phyloP scores from a whole-genome alignment of 2,329 filamentous ascomycete species.

The Aspergillus cejpii region DNA sequence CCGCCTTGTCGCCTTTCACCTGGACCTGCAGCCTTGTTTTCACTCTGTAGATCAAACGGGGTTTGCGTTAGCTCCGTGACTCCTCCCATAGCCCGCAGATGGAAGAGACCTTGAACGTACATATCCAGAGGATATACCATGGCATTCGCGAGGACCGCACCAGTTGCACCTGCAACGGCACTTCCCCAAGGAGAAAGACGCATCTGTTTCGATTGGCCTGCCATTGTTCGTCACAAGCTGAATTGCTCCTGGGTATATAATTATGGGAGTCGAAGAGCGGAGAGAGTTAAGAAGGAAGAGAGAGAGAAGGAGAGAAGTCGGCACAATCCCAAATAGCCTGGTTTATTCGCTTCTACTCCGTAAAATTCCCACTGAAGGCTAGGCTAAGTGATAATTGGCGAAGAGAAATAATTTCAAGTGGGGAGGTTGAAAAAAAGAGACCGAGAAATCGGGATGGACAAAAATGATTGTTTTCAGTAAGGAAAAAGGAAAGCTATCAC shows the following conservation, averaged over 20 bases:
- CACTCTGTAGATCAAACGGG: slow-evolving; percentile 53
- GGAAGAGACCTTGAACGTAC: slow-evolving; percentile 49
- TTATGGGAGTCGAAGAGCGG: slow-evolving; percentile 1
- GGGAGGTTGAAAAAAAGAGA: neutral
- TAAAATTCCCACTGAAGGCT: neutral
- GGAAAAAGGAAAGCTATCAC: neutral
- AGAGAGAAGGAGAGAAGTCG: neutral
- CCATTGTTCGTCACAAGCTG: slow-evolving; percentile 36
- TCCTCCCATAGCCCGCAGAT: neutral
- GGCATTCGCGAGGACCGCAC: slow-evolving; percentile 89
- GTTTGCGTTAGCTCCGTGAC: slow-evolving; percentile 13
- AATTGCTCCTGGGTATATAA: neutral
- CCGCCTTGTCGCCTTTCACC: slow-evolving; percentile 57
- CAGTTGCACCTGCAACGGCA: slow-evolving; percentile 84
- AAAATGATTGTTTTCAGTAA: neutral
- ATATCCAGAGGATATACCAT: slow-evolving; percentile 95
- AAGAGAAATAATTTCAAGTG: neutral
- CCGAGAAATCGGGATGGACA: too few relatives aligned
- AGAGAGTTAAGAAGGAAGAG: slow-evolving; percentile 2
- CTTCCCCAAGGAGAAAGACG: slow-evolving; percentile 84
- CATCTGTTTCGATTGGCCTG: slow-evolving; percentile 56
- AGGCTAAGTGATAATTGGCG: neutral
- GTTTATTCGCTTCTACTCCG: neutral
- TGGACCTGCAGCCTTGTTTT: slow-evolving; percentile 97
- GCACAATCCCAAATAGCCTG: neutral